Conservation (phyloP, 352 stramenopile genomes). For the Phytophthora palmivora region DNA sequence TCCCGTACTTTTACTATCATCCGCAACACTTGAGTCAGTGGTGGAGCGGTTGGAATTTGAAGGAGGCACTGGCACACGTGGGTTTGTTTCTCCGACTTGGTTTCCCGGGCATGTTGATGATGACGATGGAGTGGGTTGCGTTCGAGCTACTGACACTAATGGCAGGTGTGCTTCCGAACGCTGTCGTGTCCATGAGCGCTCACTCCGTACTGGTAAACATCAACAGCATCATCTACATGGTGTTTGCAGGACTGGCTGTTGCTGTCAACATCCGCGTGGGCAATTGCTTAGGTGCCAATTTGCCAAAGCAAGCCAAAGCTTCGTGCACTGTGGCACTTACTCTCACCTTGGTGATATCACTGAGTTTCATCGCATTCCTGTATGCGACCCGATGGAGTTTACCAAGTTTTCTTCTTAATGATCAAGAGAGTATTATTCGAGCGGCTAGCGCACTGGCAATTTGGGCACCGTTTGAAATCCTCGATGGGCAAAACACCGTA, state of each 20-base stretch:
- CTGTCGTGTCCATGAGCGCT: conserved; percentile 59
- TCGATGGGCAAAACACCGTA: conserved; percentile 57
- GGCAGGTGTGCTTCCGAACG: conserved; percentile 56
- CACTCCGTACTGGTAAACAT: conserved; percentile 73
- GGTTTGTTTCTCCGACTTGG: conserved; percentile 57
- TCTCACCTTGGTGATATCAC: conserved; percentile 37
- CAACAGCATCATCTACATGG: conserved; percentile 69
- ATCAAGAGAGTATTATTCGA: conserved; percentile 40
- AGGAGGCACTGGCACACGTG: conserved; percentile 38
- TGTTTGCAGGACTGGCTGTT: conserved; percentile 66
- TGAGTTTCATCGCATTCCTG: conserved; percentile 51
- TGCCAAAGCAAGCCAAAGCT: conserved; percentile 58
- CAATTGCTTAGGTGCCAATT: conserved; percentile 74
- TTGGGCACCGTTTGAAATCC: conserved; percentile 45
- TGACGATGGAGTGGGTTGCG: conserved; percentile 75
- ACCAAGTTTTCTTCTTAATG: conserved; percentile 24
- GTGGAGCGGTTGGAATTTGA: conserved; percentile 56
- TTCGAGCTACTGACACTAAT: conserved; percentile 70
- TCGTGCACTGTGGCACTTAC: conserved; percentile 46
- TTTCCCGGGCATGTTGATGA: conserved; percentile 60
- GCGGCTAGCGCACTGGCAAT: conserved; percentile 46
- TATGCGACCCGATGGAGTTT: conserved; percentile 36
- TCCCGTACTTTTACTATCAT: conserved; percentile 62
- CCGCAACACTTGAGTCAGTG: conserved; percentile 44
- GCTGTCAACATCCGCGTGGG: conserved; percentile 76